Percentiles rank a stretch among this genome's conserved stretches.
Conservation (phyloP, 768 basidiomycete genomes). For the Phanerochaete carnosa region DNA sequence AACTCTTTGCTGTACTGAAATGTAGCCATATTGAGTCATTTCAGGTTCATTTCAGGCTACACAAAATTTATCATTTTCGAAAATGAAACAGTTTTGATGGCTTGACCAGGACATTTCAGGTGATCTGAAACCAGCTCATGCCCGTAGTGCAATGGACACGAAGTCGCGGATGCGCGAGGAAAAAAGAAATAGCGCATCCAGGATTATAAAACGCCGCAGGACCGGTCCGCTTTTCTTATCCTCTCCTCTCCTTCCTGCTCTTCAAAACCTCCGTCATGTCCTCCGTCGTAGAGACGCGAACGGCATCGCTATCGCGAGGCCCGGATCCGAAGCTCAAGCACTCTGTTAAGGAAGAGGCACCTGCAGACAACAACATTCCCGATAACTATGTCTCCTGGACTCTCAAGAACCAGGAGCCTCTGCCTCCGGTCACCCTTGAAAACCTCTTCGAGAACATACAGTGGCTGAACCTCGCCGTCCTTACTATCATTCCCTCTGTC, state of each 20-base stretch:
- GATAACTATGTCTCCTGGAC: slow-evolving; percentile 59
- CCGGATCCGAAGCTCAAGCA: slow-evolving; percentile 15
- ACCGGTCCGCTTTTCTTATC: not conserved
- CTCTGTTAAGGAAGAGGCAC: slow-evolving; percentile 18
- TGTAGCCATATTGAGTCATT: no score
- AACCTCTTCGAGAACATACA: slow-evolving; percentile 26
- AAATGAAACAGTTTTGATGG: no score
- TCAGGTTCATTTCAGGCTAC: no score
- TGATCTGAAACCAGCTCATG: no score
- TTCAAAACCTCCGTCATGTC: slow-evolving; percentile 21
- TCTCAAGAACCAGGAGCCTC: slow-evolving; percentile 45
- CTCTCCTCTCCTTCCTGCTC: slow-evolving; percentile 7
- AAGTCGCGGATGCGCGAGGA: slow-evolving; percentile 1
- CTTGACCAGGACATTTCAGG: no score
- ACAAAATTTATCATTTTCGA: no score
- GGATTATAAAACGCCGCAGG: slow-evolving; percentile 12
- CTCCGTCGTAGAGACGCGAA: slow-evolving; percentile 24
- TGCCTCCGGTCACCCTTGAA: slow-evolving; percentile 43
- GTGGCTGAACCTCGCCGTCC: slow-evolving; percentile 45
- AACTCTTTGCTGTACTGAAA: no score
- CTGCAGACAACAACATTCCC: slow-evolving; percentile 39
- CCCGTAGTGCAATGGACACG: no score
- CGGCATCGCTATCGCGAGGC: slow-evolving; percentile 18
- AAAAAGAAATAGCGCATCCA: not conserved
- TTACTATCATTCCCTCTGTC: slow-evolving; percentile 70